Percentiles rank a stretch among this genome's conserved stretches.
Conservation (phyloP, 345 rosid species). For the Melastoma malabathricum region DNA sequence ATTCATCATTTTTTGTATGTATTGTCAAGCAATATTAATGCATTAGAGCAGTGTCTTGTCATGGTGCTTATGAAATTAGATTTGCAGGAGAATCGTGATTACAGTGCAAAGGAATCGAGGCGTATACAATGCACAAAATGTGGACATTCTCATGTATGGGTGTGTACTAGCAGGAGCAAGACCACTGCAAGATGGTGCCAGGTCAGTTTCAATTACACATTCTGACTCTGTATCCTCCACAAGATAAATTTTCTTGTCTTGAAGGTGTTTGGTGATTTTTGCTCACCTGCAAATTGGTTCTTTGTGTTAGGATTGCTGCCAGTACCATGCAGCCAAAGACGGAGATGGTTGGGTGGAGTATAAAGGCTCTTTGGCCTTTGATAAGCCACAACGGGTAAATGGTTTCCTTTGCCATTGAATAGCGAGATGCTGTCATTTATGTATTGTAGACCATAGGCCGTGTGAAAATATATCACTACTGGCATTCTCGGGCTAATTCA, state of each 20-base stretch:
- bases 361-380: constrained; percentile 79
- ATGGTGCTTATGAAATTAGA: background rate
- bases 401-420: constrained; percentile 3
- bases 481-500: no score
- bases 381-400: constrained; percentile 63
- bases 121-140: constrained; percentile 94
- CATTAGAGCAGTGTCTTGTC: no score
- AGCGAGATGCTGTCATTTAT: background rate
- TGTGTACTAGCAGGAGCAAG: constrained; percentile 77
- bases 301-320: constrained; percentile 72
- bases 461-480: no score
- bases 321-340: constrained; percentile 95
- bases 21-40: no score
- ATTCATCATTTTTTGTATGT: no score
- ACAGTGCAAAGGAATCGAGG: constrained; percentile 83
- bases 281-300: background rate
- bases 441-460: no score
- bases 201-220: constrained; percentile 22
- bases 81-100: constrained; percentile 45
- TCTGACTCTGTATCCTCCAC: no score
- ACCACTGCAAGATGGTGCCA: constrained; percentile 97
- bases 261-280: no score
- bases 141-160: constrained; percentile 84
- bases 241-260: no score
- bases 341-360: constrained; percentile 99